A percentile compares a stretch with the other conserved stretches of the same genome.
Evolutionary conservation across 1,284 basidiomycete species (phyloP).

Genomic region (Phylloporus sp.): DNA sequence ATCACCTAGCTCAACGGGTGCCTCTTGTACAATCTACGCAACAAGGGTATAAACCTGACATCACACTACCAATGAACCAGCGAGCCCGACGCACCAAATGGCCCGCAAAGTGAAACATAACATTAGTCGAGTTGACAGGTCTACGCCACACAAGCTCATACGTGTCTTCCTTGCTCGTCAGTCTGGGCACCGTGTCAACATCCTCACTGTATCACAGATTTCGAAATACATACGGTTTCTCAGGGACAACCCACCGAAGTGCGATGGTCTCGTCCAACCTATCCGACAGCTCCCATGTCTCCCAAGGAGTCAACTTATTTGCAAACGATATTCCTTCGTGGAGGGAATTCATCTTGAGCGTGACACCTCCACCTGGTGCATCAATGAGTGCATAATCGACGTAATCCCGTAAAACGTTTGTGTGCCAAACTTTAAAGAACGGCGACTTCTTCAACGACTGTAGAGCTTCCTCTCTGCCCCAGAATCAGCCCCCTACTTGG

Average conservation of each 20-base stretch:
- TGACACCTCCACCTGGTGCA: slow-evolving; percentile 46
- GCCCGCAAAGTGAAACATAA: slow-evolving; percentile 59
- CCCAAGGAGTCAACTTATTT: slow-evolving; percentile 49
- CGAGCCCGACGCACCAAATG: slow-evolving; percentile 59
- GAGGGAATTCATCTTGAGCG: slow-evolving; percentile 68
- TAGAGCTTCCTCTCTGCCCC: slow-evolving; percentile 66
- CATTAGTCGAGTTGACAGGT: slow-evolving; percentile 64
- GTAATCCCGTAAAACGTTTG: slow-evolving; percentile 71
- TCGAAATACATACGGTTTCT: slow-evolving; percentile 44
- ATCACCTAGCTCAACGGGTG: slow-evolving; percentile 51
- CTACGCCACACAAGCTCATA: slow-evolving; percentile 57
- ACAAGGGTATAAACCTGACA: slow-evolving; percentile 11
- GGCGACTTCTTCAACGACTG: slow-evolving; percentile 59
- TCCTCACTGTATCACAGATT: not conserved
- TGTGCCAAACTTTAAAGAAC: slow-evolving; percentile 82
- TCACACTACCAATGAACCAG: not conserved
- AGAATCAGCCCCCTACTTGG: slow-evolving; percentile 5
- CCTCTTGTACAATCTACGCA: slow-evolving; percentile 54
- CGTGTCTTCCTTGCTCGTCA: slow-evolving; percentile 49
- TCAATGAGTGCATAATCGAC: slow-evolving; percentile 67
- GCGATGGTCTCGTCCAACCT: slow-evolving; percentile 56
- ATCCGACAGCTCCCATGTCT: slow-evolving; percentile 55
- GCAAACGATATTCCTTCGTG: slow-evolving; percentile 67
- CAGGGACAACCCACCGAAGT: slow-evolving; percentile 68
- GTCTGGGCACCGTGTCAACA: slow-evolving; percentile 32